Conservation (phyloP, 352 stramenopile species). For the Globisporangium paddicum region DNA sequence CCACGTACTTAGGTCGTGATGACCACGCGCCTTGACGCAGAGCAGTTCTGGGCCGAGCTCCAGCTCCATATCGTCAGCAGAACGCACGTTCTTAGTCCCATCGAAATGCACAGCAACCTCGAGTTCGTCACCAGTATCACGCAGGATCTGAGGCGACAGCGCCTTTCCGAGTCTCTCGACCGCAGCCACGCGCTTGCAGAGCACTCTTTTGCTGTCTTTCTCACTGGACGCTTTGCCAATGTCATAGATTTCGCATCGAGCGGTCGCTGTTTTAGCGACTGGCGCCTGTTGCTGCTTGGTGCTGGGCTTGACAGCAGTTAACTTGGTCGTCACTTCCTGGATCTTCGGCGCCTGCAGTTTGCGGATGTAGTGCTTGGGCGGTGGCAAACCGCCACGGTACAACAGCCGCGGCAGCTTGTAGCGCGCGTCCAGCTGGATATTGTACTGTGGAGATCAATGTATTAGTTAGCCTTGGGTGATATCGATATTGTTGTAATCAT, state of each 20-base stretch:
- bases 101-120: slow-evolving; percentile 37
- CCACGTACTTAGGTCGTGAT: slow-evolving; percentile 47
- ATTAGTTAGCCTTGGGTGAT: neutral
- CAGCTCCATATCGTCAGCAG: slow-evolving; percentile 32
- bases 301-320: slow-evolving; percentile 12
- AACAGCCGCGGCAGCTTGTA: slow-evolving; percentile 74
- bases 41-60: slow-evolving; percentile 49
- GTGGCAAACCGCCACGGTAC: slow-evolving; percentile 60
- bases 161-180: slow-evolving; percentile 30
- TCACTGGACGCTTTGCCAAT: slow-evolving; percentile 5
- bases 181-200: slow-evolving; percentile 29
- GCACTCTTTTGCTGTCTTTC: neutral
- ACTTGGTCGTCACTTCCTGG: slow-evolving; percentile 41
- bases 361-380: slow-evolving; percentile 75
- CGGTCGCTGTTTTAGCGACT: slow-evolving; percentile 27
- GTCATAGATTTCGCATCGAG: slow-evolving; percentile 38
- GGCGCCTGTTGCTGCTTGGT: neutral
- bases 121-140: slow-evolving; percentile 26
- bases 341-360: slow-evolving; percentile 68
- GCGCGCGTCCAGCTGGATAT: slow-evolving; percentile 64
- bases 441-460: slow-evolving; percentile 37
- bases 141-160: slow-evolving; percentile 41
- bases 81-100: slow-evolving; percentile 18
- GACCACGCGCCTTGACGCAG: slow-evolving; percentile 33
- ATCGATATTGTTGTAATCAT: too few relatives aligned